Base-by-base conservation (phyloP, 805 yeast species). In the Nakazawaea ambrosiae region DNA sequence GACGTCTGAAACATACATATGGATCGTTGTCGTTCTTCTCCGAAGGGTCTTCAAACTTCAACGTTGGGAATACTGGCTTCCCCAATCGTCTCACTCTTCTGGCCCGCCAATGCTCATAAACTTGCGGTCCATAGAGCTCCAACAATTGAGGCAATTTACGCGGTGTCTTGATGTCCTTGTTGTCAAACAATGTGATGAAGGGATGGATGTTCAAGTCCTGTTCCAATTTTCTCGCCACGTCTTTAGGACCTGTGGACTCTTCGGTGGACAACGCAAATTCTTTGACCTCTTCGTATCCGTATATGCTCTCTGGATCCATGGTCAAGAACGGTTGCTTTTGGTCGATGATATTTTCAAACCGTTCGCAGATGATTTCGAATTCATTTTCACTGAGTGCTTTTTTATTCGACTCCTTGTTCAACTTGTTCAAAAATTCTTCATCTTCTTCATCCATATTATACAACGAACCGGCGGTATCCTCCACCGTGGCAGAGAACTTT, bases 1-100 rank as follows among this genome's bases (percentile, higher is more conserved):
- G 81, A 48, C 96, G 78, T 51, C 98, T 75, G 67, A 92, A 92
- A 63, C 97, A 87, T 28, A 87, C 81, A 58, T 92, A 92, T 2
- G 98, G 97, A 57, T 92, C 97, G 42, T 73, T 75, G 51, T 89
- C 97, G 51, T 89, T 97, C 52, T 88, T 88, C 42, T 86, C 92
- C 39, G 75, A 75, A 18, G 85, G 85, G 48, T 85, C 89, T 61
- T 89, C 97, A 55, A 85, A 88, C 55, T 79, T 84, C 35, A 92
- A 65, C 12, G 69, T 58, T 4, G 97, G 95, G 47, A 76, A 71
- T 16, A 92, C 73, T 4, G 82, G 58, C 48, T 73, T 73, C 23
- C 97, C 97, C 20, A 66, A 58, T 37, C 86, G 65, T 30, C 61
- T 75, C 15, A 88, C 68, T 55, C 89, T 83, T 44, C 97, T 68